phyloP scores from a whole-genome alignment of 75 land plant genomes.

The Adiantum capillusveneris region DNA sequence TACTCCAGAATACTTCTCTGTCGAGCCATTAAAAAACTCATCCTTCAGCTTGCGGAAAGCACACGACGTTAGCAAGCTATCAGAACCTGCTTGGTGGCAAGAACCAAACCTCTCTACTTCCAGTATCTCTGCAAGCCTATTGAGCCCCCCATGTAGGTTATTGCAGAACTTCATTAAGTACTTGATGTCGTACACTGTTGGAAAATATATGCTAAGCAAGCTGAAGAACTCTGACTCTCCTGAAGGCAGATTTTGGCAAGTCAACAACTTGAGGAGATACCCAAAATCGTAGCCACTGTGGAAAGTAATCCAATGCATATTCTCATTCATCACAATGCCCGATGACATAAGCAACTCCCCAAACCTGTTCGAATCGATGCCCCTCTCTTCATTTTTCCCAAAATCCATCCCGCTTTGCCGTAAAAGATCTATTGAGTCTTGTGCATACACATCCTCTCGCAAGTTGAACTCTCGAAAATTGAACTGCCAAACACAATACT shows the following conservation, averaged over 20 bases:
- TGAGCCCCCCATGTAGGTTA: conserved; percentile 49
- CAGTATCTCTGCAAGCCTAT: conserved; percentile 41
- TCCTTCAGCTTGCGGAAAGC: conserved; percentile 46
- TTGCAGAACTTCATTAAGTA: conserved; percentile 43
- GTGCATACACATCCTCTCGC: conserved; percentile 31
- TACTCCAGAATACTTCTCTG: conserved; percentile 59
- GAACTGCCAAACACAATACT: conserved; percentile 56
- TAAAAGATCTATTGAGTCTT: conserved; percentile 51
- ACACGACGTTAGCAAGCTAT: conserved; percentile 50
- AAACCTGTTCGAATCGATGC: conserved; percentile 33
- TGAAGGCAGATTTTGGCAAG: conserved; percentile 39
- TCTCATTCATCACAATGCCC: conserved; percentile 45
- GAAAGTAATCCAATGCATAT: conserved; percentile 59
- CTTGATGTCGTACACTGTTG: conserved; percentile 54
- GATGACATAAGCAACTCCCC: conserved; percentile 63
- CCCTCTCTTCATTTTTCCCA: conserved; percentile 28
- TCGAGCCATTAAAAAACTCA: conserved; percentile 36
- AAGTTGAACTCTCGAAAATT: conserved; percentile 53
- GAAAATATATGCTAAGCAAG: conserved; percentile 43
- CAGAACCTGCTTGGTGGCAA: conserved; percentile 62
- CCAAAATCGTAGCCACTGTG: conserved; percentile 61
- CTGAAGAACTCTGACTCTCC: conserved; percentile 36
- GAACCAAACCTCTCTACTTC: conserved; percentile 47
- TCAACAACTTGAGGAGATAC: conserved; percentile 47
- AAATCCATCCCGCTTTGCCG: conserved; percentile 53